phyloP scores from a whole-genome alignment of 805 yeast genomes.

The Candida endomychidarum region DNA sequence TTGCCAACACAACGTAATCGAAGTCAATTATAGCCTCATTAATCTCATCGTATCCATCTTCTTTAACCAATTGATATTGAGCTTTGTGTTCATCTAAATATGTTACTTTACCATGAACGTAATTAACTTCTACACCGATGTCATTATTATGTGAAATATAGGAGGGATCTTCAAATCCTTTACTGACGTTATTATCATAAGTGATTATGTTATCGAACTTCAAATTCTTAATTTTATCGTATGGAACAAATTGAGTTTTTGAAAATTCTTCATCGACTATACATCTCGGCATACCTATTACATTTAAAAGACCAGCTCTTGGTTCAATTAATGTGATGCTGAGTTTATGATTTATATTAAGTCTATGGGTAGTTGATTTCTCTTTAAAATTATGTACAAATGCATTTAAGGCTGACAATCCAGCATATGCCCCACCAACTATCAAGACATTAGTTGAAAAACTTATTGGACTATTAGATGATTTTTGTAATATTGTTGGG shows the following conservation, averaged over 20 bases:
- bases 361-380: conserved; percentile 3
- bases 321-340: conserved; percentile 41
- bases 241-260: conserved; percentile 35
- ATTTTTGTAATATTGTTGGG: conserved; percentile 1
- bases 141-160: conserved; percentile 9
- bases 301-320: conserved; percentile 38
- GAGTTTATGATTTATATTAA: conserved; percentile 13
- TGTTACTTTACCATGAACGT: conserved; percentile 35
- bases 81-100: conserved; percentile 27
- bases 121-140: conserved; percentile 14
- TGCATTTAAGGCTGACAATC: conserved; percentile 34
- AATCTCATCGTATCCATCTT: conserved; percentile 8
- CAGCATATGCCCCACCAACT: conserved; percentile 45
- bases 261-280: conserved; percentile 41
- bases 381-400: conserved; percentile 26
- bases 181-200: conserved; percentile 20
- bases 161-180: conserved; percentile 12
- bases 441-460: conserved; percentile 36
- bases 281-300: conserved; percentile 40
- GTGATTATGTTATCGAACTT: conserved; percentile 29
- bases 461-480: background rate
- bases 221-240: conserved; percentile 28
- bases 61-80: conserved; percentile 21
- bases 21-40: conserved; percentile 26
- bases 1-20: conserved; percentile 48